Evolutionary conservation across 805 yeast genomes (phyloP).

Genomic region (Kuraishia hungarica): DNA sequence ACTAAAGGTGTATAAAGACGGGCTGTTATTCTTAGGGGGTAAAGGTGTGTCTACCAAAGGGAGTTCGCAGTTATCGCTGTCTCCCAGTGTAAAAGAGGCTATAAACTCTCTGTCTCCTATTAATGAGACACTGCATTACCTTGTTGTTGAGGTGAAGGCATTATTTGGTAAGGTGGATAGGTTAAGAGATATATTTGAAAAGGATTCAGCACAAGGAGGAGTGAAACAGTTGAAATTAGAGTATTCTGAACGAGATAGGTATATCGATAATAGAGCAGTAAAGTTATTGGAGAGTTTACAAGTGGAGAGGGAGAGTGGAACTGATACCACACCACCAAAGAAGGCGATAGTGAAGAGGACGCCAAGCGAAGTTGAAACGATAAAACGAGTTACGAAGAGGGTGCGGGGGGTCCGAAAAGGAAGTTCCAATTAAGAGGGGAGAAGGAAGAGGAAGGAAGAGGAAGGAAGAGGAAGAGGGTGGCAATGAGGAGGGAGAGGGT

Average conservation of each 20-base stretch:
- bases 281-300: background rate
- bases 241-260: background rate
- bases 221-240: background rate
- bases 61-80: too few species aligned
- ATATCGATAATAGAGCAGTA: background rate
- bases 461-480: too few species aligned
- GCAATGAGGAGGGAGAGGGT: too few species aligned
- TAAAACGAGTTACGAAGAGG: background rate
- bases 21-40: background rate
- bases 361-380: background rate
- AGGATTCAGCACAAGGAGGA: background rate
- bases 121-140: conserved; percentile 1
- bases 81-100: background rate
- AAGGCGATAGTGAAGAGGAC: background rate
- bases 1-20: background rate
- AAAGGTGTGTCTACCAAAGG: background rate
- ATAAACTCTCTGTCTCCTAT: conserved; percentile 1
- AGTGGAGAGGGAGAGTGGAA: background rate
- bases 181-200: background rate
- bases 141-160: conserved; percentile 1
- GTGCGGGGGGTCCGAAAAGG: background rate
- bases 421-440: too few species aligned
- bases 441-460: too few species aligned
- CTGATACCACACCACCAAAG: background rate
- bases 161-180: background rate